These are phyloP conservation scores for Suillus plorans DNA, from an alignment of 768 basidiomycete species.

Conservation along the genomic window DNA sequence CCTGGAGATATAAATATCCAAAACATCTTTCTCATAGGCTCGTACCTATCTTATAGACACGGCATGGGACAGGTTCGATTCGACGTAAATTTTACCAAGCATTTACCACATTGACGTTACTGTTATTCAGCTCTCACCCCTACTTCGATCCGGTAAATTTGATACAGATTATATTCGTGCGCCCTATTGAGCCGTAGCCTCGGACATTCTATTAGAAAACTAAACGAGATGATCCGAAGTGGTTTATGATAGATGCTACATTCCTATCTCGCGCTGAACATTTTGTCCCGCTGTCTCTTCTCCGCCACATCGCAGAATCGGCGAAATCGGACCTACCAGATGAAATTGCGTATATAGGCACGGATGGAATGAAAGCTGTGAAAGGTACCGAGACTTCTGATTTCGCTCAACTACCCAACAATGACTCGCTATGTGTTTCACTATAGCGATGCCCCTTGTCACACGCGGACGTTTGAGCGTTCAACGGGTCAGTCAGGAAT, in stretches of 20 bases:
- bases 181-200: neutral
- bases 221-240: constrained; percentile 70
- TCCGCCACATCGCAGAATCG: constrained; percentile 59
- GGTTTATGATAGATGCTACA: constrained; percentile 89
- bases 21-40: constrained; percentile 11
- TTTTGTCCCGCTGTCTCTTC: constrained; percentile 76
- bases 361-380: constrained; percentile 59
- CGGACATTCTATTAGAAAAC: constrained; percentile 53
- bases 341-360: constrained; percentile 66
- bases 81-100: constrained; percentile 10
- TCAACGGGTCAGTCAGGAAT: constrained; percentile 66
- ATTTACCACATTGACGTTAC: constrained; percentile 10
- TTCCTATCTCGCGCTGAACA: constrained; percentile 64
- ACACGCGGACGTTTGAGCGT: constrained; percentile 84
- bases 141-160: constrained; percentile 70
- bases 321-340: constrained; percentile 40
- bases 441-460: constrained; percentile 73
- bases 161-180: neutral
- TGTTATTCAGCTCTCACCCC: constrained; percentile 58
- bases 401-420: constrained; percentile 1
- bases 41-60: constrained; percentile 54
- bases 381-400: constrained; percentile 44
- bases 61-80: constrained; percentile 80
- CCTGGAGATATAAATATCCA: constrained; percentile 1
- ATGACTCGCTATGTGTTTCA: constrained; percentile 14